These are phyloP conservation scores for Davidsoniella eucalypti DNA, from an alignment of 2,329 filamentous ascomycete genomes.

Conservation along the genomic window DNA sequence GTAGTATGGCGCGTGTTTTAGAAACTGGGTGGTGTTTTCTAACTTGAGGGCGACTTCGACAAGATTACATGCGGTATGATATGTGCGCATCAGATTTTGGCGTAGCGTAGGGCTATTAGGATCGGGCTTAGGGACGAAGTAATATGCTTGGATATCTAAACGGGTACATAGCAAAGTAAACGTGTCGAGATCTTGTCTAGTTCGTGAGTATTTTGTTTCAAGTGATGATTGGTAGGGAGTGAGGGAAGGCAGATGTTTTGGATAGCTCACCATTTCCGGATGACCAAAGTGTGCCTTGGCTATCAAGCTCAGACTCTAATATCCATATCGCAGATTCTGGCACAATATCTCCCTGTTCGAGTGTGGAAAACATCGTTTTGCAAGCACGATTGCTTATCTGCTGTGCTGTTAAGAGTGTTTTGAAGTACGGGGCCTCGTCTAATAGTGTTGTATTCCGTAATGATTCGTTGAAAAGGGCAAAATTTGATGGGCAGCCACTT, in stretches of 20 bases:
- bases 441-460: slow-evolving; percentile 21
- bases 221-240: neutral
- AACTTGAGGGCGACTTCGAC: slow-evolving; percentile 27
- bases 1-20: slow-evolving; percentile 33
- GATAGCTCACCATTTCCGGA: slow-evolving; percentile 3
- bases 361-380: slow-evolving; percentile 29
- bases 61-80: slow-evolving; percentile 30
- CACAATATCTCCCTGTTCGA: slow-evolving; percentile 30
- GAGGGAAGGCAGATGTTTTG: neutral
- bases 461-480: slow-evolving; percentile 27
- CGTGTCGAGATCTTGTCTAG: slow-evolving; percentile 4
- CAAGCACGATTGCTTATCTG: slow-evolving; percentile 29
- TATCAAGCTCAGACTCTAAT: slow-evolving; percentile 36
- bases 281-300: slow-evolving; percentile 20
- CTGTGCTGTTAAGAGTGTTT: slow-evolving; percentile 4
- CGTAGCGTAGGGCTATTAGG: slow-evolving; percentile 24
- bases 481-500: slow-evolving; percentile 30
- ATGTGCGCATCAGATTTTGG: slow-evolving; percentile 29
- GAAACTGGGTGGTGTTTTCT: slow-evolving; percentile 24
- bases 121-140: slow-evolving; percentile 30
- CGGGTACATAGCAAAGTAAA: slow-evolving; percentile 33
- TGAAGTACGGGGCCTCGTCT: slow-evolving; percentile 9
- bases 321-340: slow-evolving; percentile 29
- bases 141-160: slow-evolving; percentile 37
- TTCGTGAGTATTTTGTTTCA: neutral